phyloP scores from a whole-genome alignment of 495 filamentous ascomycete species.

The Aspergillus heteromorphus region DNA sequence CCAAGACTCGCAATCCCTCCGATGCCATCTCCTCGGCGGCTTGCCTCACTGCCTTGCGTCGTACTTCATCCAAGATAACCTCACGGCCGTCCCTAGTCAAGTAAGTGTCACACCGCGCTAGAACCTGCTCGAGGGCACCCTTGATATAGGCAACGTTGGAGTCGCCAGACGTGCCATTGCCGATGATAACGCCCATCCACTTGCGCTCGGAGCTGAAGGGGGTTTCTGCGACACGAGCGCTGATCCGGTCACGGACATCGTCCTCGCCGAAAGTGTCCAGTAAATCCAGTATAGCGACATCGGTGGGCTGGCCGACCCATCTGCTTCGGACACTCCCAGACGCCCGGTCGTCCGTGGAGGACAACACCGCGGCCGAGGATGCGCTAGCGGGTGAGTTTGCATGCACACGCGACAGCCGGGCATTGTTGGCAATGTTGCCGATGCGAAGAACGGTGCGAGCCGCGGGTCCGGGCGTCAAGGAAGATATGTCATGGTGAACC shows the following conservation, averaged over 20 bases:
- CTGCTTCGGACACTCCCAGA: slow-evolving; percentile 64
- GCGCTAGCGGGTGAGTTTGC: slow-evolving; percentile 58
- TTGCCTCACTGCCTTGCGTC: slow-evolving; percentile 65
- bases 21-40: slow-evolving; percentile 88
- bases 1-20: slow-evolving; percentile 85
- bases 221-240: slow-evolving; percentile 71
- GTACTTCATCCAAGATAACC: slow-evolving; percentile 73
- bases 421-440: slow-evolving; percentile 96
- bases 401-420: slow-evolving; percentile 60
- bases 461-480: slow-evolving; percentile 60
- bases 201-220: slow-evolving; percentile 97
- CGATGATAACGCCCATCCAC: slow-evolving; percentile 96
- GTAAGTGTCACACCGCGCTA: slow-evolving; percentile 86
- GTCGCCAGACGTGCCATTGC: slow-evolving; percentile 42
- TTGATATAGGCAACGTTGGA: slow-evolving; percentile 86
- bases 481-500: slow-evolving; percentile 64
- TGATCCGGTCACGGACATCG: slow-evolving; percentile 80
- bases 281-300: slow-evolving; percentile 90
- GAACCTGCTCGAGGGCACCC: slow-evolving; percentile 82
- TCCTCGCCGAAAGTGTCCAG: slow-evolving; percentile 85
- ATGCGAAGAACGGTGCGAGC: slow-evolving; percentile 76
- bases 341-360: slow-evolving; percentile 64
- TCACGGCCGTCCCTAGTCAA: slow-evolving; percentile 82
- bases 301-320: slow-evolving; percentile 96
- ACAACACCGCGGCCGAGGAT: slow-evolving; percentile 69